Evolutionary conservation across 164 flowering plant species (phyloP).

Genomic region (Magnolia sinica): DNA sequence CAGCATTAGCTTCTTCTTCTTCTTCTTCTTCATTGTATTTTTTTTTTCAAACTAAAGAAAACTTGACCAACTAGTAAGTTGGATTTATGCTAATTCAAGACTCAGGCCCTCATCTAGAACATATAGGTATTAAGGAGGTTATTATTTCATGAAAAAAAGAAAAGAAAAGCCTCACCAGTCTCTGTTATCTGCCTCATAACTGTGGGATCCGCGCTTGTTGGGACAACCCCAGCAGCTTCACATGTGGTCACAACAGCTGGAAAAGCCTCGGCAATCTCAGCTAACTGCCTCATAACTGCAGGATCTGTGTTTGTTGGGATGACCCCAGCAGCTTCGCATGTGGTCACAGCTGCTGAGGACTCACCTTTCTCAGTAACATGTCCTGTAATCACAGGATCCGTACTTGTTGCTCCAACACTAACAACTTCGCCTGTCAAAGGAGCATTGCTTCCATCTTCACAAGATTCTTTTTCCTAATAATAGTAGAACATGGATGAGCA

Average conservation of each 20-base stretch:
- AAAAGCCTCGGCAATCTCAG: background rate
- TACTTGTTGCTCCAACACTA: background rate
- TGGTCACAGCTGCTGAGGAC: background rate
- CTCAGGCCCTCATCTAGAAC: too few species aligned
- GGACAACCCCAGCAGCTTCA: background rate
- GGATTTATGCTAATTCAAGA: too few species aligned
- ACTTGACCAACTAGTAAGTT: too few species aligned
- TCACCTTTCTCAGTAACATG: background rate
- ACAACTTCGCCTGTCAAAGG: background rate
- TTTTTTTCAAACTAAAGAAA: too few species aligned
- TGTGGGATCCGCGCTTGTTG: background rate
- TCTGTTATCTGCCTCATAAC: background rate
- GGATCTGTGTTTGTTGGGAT: background rate
- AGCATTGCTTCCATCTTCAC: background rate
- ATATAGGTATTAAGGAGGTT: too few species aligned
- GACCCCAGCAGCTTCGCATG: background rate
- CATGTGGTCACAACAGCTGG: background rate
- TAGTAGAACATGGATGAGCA: background rate
- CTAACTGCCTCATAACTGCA: background rate
- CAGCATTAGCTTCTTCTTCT: background rate
- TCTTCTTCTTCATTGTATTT: too few species aligned
- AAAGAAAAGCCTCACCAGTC: background rate
- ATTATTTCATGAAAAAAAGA: background rate
- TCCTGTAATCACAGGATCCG: background rate
- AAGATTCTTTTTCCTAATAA: background rate